A percentile compares a stretch with the other conserved stretches of the same genome.
Conservation (phyloP, 2,329 filamentous ascomycete species). For the Colletotrichum siamense region DNA sequence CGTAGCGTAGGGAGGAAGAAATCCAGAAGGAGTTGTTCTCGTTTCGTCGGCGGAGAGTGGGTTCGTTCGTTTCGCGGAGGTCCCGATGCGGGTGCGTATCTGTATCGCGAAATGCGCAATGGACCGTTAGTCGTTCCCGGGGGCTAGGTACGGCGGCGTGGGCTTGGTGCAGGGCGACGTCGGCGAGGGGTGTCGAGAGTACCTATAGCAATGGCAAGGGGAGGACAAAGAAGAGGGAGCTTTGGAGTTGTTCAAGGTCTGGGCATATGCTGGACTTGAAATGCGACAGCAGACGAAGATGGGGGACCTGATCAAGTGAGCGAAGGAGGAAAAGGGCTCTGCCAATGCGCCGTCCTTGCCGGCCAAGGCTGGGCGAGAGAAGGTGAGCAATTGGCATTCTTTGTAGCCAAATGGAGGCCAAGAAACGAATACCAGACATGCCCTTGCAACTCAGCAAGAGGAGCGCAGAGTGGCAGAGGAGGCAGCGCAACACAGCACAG, state of each 20-base stretch:
- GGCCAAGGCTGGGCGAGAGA: conserved; percentile 20
- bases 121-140: neutral
- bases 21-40: neutral
- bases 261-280: neutral
- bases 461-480: neutral
- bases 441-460: neutral
- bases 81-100: neutral
- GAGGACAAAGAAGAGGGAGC: neutral
- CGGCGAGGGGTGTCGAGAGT: neutral
- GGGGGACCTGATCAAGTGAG: neutral
- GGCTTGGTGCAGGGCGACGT: neutral
- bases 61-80: neutral
- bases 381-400: conserved; percentile 10
- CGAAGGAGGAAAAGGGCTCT: neutral
- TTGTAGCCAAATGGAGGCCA: conserved; percentile 14
- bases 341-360: conserved; percentile 21
- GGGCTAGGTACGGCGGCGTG: neutral
- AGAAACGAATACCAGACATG: neutral
- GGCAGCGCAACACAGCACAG: neutral
- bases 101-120: neutral
- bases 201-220: neutral
- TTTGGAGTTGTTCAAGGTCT: neutral
- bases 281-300: neutral
- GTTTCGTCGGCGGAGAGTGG: conserved; percentile 3
- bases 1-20: neutral